Base-by-base conservation (phyloP, 768 basidiomycete species). In the Inosperma sp. region DNA sequence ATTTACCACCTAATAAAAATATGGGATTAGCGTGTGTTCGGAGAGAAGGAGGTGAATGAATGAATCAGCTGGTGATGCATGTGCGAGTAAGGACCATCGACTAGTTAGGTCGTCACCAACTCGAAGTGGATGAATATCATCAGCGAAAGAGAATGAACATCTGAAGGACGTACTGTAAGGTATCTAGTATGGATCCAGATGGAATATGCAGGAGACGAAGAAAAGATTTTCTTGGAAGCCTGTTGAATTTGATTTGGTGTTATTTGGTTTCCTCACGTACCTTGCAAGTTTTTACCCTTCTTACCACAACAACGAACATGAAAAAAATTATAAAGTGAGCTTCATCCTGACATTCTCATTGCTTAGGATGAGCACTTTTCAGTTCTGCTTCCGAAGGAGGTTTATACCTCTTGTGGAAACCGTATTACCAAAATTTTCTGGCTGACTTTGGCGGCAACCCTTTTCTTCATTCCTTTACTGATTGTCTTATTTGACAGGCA, bases 311-410 rank as follows among this genome's bases (percentile, higher is more conserved):
- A 21, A 33, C 31, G 31, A 9, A 16, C 16, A 9, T 33, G 9
- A 9, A 9, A 16, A 33, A 9, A 9, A 33, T 33, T 16, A 16
- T 9, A 9, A 33, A 33, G 31, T 39, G n/a, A 14, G 21, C 7
- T 39, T 7, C 9, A n/a, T 39, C 16, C 7, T 39, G 33, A 25
- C 22, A 43, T 58, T 49, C 5, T 52, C 42, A 51, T 65, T 39
- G 60, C 56, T 74, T 78, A 78, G 82, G 82, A 78, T 68, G 60
- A 56, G 56, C 58, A 64, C 69, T 29, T 25, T 70, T 83, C 83
- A 84, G 83, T 86, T 86, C 84, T 86, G 84, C 84, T 86, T 86
- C 84, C 84, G 84, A 85, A 85, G 83, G 76, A 74, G 75, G 68
- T 71, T 68, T 64, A 79, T n/a, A 78, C 77, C 82, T 84, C 78